Evolutionary conservation across 2,329 filamentous ascomycete genomes (phyloP).

Genomic region (Hypoxylon sp.): DNA sequence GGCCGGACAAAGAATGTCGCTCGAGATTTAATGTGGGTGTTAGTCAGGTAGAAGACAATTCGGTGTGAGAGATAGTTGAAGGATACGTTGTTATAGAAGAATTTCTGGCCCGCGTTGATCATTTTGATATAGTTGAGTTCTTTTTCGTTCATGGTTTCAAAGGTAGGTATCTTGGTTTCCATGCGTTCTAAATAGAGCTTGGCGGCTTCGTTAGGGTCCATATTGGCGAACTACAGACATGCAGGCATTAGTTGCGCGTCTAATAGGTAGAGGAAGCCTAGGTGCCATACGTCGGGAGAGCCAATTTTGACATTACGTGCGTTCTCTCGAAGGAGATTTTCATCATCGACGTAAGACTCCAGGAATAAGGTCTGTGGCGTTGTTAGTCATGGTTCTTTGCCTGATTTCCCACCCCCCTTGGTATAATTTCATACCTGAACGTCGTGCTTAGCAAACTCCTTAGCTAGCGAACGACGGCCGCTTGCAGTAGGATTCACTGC

Average conservation of each 20-base stretch:
- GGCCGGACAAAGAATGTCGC: conserved; percentile 94
- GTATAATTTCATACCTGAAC: conserved; percentile 75
- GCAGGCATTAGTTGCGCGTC: conserved; percentile 36
- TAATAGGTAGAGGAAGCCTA: background rate
- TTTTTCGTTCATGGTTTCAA: conserved; percentile 94
- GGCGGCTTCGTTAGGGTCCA: conserved; percentile 93
- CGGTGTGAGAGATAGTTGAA: conserved; percentile 97
- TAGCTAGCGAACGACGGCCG: conserved; percentile 86
- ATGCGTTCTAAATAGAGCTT: conserved; percentile 92
- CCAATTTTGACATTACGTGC: conserved; percentile 98
- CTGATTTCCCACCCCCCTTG: too few species aligned
- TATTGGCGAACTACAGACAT: conserved; percentile 80
- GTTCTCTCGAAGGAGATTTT: conserved; percentile 94
- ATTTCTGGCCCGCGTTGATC: conserved; percentile 95
- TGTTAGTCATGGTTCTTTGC: conserved; percentile 11
- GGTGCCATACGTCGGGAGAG: conserved; percentile 81
- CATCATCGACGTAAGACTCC: conserved; percentile 94
- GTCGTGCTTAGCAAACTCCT: conserved; percentile 98
- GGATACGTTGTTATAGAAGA: conserved; percentile 96
- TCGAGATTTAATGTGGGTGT: conserved; percentile 95
- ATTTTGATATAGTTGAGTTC: conserved; percentile 99
- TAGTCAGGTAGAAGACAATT: conserved; percentile 98
- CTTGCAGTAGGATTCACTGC: conserved; percentile 93
- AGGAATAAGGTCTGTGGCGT: conserved; percentile 88
- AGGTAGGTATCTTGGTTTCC: conserved; percentile 91